Conservation (phyloP, 345 rosid species). For the Ailanthus altissimus region DNA sequence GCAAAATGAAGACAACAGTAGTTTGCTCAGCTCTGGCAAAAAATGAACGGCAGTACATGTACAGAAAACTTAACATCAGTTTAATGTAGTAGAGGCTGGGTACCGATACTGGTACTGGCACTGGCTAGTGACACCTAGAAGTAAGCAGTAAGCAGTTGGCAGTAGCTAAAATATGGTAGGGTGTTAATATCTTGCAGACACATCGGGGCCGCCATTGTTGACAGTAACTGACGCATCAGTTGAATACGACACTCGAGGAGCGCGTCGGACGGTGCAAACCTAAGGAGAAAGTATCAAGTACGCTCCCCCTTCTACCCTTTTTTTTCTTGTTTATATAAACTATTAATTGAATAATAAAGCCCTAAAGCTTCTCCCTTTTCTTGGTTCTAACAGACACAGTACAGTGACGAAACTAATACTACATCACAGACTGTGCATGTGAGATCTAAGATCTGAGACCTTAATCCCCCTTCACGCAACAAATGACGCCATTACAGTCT, state of each 20-base stretch:
- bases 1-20: too few species aligned
- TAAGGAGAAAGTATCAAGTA: constrained; percentile 14
- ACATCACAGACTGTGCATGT: background rate
- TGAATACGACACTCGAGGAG: constrained; percentile 28
- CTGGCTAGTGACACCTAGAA: background rate
- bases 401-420: background rate
- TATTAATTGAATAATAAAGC: too few species aligned
- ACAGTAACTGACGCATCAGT: constrained; percentile 9
- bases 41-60: too few species aligned
- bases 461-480: constrained; percentile 27
- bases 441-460: background rate
- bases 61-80: background rate
- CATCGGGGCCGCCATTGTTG: constrained; percentile 22
- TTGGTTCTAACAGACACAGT: too few species aligned
- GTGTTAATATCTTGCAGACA: background rate
- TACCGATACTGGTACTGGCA: too few species aligned
- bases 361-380: background rate
- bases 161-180: background rate
- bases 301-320: too few species aligned
- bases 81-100: background rate
- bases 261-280: constrained; percentile 31
- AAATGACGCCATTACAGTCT: constrained; percentile 11
- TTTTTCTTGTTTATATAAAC: too few species aligned
- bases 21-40: too few species aligned
- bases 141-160: too few species aligned